Conservation (phyloP, 805 yeast species). For the Wickerhamomyces subpelliculosus region DNA sequence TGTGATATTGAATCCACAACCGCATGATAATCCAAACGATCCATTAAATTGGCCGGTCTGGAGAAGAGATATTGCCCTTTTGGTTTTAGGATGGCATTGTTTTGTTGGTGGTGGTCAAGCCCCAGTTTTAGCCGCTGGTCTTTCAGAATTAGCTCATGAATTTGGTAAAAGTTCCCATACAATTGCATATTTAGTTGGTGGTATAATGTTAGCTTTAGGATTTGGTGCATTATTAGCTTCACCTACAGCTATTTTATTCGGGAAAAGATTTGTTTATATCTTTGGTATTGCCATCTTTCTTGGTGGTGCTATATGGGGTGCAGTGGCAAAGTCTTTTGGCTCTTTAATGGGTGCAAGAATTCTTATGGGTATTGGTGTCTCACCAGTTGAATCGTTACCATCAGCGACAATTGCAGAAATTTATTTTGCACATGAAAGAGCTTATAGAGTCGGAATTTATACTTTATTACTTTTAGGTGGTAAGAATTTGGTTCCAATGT, state of each 20-base stretch:
- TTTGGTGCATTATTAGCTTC: constrained; percentile 52
- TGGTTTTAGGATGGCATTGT: constrained; percentile 48
- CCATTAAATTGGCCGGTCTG: constrained; percentile 62
- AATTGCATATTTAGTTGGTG: constrained; percentile 50
- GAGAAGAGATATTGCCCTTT: constrained; percentile 47
- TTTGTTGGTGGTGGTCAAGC: constrained; percentile 59
- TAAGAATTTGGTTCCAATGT: constrained; percentile 50
- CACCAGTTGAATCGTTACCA: constrained; percentile 56
- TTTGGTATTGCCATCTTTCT: constrained; percentile 41
- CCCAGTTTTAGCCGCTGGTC: constrained; percentile 53
- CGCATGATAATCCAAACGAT: constrained; percentile 55
- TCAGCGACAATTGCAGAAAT: constrained; percentile 56
- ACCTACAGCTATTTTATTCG: constrained; percentile 50
- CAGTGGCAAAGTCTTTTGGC: constrained; percentile 39
- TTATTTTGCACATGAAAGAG: constrained; percentile 54
- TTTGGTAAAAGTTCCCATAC: constrained; percentile 35
- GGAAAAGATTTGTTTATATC: constrained; percentile 51
- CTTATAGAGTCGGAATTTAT: constrained; percentile 51
- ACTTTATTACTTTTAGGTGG: constrained; percentile 56
- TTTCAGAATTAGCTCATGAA: constrained; percentile 33
- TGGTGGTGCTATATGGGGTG: constrained; percentile 50
- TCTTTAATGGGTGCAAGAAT: constrained; percentile 52
- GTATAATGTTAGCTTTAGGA: constrained; percentile 51
- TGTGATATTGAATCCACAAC: constrained; percentile 52
- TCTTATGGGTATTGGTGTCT: constrained; percentile 51